Conservation (phyloP, 2,329 filamentous ascomycete species). For the Hypoxylon sp. region DNA sequence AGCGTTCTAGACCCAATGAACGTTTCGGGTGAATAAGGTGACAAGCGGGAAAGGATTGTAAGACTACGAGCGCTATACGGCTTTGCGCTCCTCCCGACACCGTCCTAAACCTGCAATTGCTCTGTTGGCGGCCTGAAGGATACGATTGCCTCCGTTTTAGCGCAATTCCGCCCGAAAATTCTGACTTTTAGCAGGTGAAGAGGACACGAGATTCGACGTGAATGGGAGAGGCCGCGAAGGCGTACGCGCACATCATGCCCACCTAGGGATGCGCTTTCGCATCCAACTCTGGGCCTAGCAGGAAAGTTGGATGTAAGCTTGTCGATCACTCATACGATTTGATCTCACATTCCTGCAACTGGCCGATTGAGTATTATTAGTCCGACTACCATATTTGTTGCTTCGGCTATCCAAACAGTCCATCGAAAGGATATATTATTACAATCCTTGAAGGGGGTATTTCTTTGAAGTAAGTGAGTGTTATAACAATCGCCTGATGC, state of each 20-base stretch:
- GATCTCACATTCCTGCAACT: conserved; percentile 41
- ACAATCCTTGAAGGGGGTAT: conserved; percentile 22
- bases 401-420: conserved; percentile 23
- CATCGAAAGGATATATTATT: conserved; percentile 30
- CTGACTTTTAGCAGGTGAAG: conserved; percentile 13
- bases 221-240: conserved; percentile 22
- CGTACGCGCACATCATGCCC: conserved; percentile 42
- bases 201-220: conserved; percentile 26
- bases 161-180: conserved; percentile 25
- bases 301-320: conserved; percentile 39
- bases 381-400: conserved; percentile 33
- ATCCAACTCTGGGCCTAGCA: conserved; percentile 36
- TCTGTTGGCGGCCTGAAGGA: conserved; percentile 19
- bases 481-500: conserved; percentile 13
- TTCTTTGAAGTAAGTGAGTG: conserved; percentile 13
- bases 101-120: conserved; percentile 10
- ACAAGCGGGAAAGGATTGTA: conserved; percentile 40
- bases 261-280: conserved; percentile 33
- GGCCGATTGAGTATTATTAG: conserved; percentile 39
- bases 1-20: conserved; percentile 44
- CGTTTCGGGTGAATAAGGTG: conserved; percentile 43
- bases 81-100: conserved; percentile 28
- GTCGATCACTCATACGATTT: conserved; percentile 44
- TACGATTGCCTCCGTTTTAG: conserved; percentile 25
- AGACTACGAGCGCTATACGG: conserved; percentile 35